Percentiles rank a stretch among this genome's conserved stretches.
phyloP scores from a whole-genome alignment of 768 basidiomycete species.

The Leccinum longicurvipes region DNA sequence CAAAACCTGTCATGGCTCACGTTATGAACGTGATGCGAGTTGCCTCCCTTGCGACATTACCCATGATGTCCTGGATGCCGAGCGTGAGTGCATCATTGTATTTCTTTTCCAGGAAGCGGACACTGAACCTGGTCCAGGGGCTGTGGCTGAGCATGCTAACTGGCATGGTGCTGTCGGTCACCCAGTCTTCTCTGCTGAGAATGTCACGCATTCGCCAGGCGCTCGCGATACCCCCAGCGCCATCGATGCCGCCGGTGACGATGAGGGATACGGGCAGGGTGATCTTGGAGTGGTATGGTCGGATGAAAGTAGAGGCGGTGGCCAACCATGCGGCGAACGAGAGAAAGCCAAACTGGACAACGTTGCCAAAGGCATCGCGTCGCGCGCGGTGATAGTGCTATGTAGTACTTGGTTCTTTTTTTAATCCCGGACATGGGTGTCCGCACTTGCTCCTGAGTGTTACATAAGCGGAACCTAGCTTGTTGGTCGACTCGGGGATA shows the following conservation, averaged over 20 bases:
- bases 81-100: conserved; percentile 46
- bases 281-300: conserved; percentile 21
- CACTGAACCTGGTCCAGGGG: conserved; percentile 38
- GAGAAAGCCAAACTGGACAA: conserved; percentile 23
- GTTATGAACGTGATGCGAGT: conserved; percentile 64
- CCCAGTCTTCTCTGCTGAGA: conserved; percentile 48
- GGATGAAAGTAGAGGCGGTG: neutral
- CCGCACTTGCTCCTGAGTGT: neutral
- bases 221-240: conserved; percentile 33
- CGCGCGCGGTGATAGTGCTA: conserved; percentile 4
- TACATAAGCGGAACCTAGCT: conserved; percentile 20
- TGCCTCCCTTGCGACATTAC: conserved; percentile 48
- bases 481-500: too few species aligned
- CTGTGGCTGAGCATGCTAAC: conserved; percentile 56
- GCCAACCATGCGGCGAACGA: conserved; percentile 1
- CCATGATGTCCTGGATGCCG: conserved; percentile 58
- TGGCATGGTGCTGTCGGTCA: conserved; percentile 42
- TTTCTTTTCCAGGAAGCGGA: too few species aligned
- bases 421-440: neutral
- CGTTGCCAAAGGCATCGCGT: conserved; percentile 21
- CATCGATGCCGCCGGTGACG: conserved; percentile 19
- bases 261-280: conserved; percentile 26
- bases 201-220: conserved; percentile 38
- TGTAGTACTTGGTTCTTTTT: neutral
- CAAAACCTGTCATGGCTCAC: conserved; percentile 58